Conservation (phyloP, 148 eudicot species). For the Rhododendron griersonianum region DNA sequence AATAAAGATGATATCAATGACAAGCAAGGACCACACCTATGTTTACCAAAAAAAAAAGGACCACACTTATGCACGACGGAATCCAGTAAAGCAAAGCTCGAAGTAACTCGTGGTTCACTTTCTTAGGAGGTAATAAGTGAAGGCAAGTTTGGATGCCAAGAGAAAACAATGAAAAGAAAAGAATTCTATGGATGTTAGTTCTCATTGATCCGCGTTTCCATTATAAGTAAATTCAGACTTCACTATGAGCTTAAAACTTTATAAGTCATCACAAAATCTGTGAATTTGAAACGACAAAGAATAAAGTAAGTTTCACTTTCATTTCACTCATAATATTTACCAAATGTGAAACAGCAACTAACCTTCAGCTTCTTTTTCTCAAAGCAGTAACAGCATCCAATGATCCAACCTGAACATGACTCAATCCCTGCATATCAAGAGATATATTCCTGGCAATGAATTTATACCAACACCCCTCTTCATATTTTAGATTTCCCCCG, state of each 20-base stretch:
- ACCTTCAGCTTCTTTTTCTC: conserved; percentile 2
- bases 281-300: neutral
- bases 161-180: neutral
- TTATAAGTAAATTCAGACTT: neutral
- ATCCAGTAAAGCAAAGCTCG: neutral
- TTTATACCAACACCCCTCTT: neutral
- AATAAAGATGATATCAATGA: neutral
- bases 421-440: neutral
- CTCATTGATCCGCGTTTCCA: too few species aligned
- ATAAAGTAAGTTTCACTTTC: neutral
- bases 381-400: neutral
- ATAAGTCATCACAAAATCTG: neutral
- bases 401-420: neutral
- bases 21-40: neutral
- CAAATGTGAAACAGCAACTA: neutral
- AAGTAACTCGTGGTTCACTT: neutral
- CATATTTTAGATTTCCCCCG: neutral
- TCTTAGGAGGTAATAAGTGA: neutral
- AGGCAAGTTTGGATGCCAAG: neutral
- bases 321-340: neutral
- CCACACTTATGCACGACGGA: neutral
- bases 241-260: neutral
- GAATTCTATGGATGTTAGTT: neutral
- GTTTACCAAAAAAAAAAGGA: neutral
- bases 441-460: neutral